Percentiles rank a stretch among this genome's conserved stretches.
These are phyloP conservation scores for Talaromyces borbonicus DNA, from an alignment of 495 filamentous ascomycete genomes.

Conservation along the genomic window DNA sequence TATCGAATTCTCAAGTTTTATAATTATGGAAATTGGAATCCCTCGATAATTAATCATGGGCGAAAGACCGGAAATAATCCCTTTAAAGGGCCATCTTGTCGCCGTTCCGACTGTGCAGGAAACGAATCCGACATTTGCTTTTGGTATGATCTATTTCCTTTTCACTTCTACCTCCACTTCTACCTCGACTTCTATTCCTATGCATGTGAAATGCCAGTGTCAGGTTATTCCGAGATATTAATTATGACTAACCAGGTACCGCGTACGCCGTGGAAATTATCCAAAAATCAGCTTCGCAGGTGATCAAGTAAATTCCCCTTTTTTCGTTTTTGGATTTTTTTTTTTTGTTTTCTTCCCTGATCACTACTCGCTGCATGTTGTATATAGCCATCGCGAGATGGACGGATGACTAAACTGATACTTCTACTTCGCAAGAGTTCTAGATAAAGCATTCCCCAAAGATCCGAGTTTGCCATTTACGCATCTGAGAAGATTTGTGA, in stretches of 20 bases:
- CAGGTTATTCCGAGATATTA: slow-evolving; percentile 9
- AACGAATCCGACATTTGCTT: slow-evolving; percentile 28
- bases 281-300: slow-evolving; percentile 33
- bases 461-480: slow-evolving; percentile 51
- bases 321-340: not conserved
- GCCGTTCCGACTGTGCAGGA: slow-evolving; percentile 34
- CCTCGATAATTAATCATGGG: not conserved
- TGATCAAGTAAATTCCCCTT: slow-evolving; percentile 31
- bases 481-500: slow-evolving; percentile 77
- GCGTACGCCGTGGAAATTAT: slow-evolving; percentile 37
- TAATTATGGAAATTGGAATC: too few relatives aligned
- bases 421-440: slow-evolving; percentile 17
- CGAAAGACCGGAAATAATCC: slow-evolving; percentile 10
- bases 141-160: slow-evolving; percentile 22
- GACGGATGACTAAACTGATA: not conserved
- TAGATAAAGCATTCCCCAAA: slow-evolving; percentile 41
- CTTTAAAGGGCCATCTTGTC: slow-evolving; percentile 23
- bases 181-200: not conserved
- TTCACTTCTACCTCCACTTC: too few relatives aligned
- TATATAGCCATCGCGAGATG: too few relatives aligned
- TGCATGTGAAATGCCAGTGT: not conserved
- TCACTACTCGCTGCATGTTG: too few relatives aligned
- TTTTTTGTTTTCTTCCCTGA: too few relatives aligned
- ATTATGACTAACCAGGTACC: slow-evolving; percentile 17
- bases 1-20: too few relatives aligned